These are phyloP conservation scores for Inonotus hispidus DNA, from an alignment of 1,284 basidiomycete species.

Conservation along the genomic window DNA sequence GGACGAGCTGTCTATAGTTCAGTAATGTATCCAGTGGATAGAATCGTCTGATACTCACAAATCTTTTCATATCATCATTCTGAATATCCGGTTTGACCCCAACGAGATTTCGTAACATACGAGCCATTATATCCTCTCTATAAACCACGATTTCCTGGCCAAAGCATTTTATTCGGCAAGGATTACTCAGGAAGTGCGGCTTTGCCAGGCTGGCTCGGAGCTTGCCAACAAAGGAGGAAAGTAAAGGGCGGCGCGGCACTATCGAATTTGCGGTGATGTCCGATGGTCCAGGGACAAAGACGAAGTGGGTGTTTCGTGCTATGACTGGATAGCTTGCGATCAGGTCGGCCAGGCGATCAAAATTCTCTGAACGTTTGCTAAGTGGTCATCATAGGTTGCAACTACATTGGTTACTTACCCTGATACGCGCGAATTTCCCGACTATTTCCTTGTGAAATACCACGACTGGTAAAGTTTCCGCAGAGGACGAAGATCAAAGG, in stretches of 20 bases:
- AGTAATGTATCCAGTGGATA: not conserved
- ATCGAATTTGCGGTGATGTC: slow-evolving; percentile 78
- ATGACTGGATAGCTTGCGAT: slow-evolving; percentile 78
- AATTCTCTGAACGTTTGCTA: slow-evolving; percentile 55
- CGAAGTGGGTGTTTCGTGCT: slow-evolving; percentile 77
- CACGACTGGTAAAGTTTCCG: slow-evolving; percentile 88
- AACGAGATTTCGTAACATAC: slow-evolving; percentile 89
- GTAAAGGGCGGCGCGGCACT: slow-evolving; percentile 76
- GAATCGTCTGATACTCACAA: slow-evolving; percentile 40
- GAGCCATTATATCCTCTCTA: slow-evolving; percentile 89
- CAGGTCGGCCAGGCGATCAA: slow-evolving; percentile 81
- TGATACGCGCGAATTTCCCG: slow-evolving; percentile 81
- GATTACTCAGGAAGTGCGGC: slow-evolving; percentile 83
- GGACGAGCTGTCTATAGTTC: slow-evolving; percentile 65
- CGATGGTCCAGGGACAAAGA: slow-evolving; percentile 91
- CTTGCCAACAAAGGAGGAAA: slow-evolving; percentile 66
- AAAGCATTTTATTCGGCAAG: slow-evolving; percentile 93
- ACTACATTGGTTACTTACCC: slow-evolving; percentile 39
- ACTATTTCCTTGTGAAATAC: slow-evolving; percentile 72
- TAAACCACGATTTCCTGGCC: slow-evolving; percentile 95
- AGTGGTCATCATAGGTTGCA: not conserved
- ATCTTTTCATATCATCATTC: slow-evolving; percentile 80
- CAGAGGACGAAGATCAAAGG: slow-evolving; percentile 89
- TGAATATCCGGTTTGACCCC: slow-evolving; percentile 74
- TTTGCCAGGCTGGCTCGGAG: slow-evolving; percentile 71